These are phyloP conservation scores for Claviceps arundinis DNA, from an alignment of 2,329 filamentous ascomycete genomes.

Conservation along the genomic window DNA sequence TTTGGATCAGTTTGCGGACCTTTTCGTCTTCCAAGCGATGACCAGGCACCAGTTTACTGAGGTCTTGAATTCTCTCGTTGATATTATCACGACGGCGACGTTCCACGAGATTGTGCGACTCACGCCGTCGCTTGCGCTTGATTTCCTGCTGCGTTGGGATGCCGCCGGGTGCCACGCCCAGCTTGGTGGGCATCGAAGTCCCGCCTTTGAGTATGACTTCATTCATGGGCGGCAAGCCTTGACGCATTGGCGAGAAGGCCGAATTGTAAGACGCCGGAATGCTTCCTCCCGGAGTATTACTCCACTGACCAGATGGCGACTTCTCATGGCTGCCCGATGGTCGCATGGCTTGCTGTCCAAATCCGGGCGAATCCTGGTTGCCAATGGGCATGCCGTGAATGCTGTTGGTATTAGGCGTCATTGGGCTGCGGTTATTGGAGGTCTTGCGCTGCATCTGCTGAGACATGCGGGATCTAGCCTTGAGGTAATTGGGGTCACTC, in stretches of 20 bases:
- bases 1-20: conserved; percentile 86
- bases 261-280: conserved; percentile 79
- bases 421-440: conserved; percentile 62
- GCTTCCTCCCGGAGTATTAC: conserved; percentile 66
- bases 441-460: conserved; percentile 58
- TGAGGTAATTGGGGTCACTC: conserved; percentile 43
- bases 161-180: conserved; percentile 39
- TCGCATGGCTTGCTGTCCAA: conserved; percentile 66
- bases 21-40: conserved; percentile 96
- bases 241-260: conserved; percentile 69
- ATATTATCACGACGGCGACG: conserved; percentile 92
- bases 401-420: conserved; percentile 76
- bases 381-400: conserved; percentile 59
- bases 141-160: conserved; percentile 72
- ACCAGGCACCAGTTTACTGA: conserved; percentile 81
- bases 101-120: conserved; percentile 95
- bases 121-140: conserved; percentile 78
- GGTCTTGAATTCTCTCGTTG: conserved; percentile 94
- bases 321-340: conserved; percentile 61
- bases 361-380: conserved; percentile 54
- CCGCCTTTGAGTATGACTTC: conserved; percentile 82
- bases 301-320: conserved; percentile 78
- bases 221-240: conserved; percentile 62
- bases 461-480: conserved; percentile 46
- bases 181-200: conserved; percentile 80